Evolutionary conservation across 2,329 filamentous ascomycete species (phyloP).

Genomic region (Dothidotthia symphoricarpi): DNA sequence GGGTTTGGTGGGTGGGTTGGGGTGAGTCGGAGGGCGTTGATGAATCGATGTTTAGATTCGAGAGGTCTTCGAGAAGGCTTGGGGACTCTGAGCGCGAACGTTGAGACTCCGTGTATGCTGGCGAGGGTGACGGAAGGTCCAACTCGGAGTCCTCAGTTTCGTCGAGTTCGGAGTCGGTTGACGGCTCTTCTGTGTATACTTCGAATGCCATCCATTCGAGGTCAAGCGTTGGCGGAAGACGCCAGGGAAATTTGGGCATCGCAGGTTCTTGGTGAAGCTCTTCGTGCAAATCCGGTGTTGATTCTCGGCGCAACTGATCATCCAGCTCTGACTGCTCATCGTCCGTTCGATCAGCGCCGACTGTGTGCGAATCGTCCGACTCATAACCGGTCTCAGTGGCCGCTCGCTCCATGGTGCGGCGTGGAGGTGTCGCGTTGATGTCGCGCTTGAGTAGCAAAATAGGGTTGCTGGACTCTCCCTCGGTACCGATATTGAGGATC

Average conservation of each 20-base stretch:
- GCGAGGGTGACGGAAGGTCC: slow-evolving; percentile 16
- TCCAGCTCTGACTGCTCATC: slow-evolving; percentile 48
- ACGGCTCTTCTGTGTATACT: slow-evolving; percentile 67
- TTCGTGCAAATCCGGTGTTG: slow-evolving; percentile 23
- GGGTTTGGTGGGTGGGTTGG: slow-evolving; percentile 18
- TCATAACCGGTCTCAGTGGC: slow-evolving; percentile 27
- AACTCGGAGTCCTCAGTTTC: slow-evolving; percentile 27
- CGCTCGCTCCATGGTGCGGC: slow-evolving; percentile 55
- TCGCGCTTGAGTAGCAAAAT: slow-evolving; percentile 75
- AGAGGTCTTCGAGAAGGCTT: slow-evolving; percentile 44
- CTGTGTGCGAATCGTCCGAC: slow-evolving; percentile 42
- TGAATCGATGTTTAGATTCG: slow-evolving; percentile 47
- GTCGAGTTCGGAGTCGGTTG: slow-evolving; percentile 55
- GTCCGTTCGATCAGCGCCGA: slow-evolving; percentile 25
- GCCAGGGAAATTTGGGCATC: slow-evolving; percentile 48
- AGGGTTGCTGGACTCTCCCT: slow-evolving; percentile 68
- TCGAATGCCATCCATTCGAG: slow-evolving; percentile 91
- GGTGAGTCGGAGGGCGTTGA: slow-evolving; percentile 24
- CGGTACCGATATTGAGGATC: slow-evolving; percentile 76
- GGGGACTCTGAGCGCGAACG: slow-evolving; percentile 42
- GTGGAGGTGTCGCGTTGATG: slow-evolving; percentile 60
- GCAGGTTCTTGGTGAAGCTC: slow-evolving; percentile 9
- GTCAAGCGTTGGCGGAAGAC: slow-evolving; percentile 72
- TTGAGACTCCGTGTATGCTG: slow-evolving; percentile 11
- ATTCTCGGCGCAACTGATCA: slow-evolving; percentile 47